A percentile compares a stretch with the other conserved stretches of the same genome.
Conservation (phyloP, 805 yeast species). For the Myxozyma neglecta region DNA sequence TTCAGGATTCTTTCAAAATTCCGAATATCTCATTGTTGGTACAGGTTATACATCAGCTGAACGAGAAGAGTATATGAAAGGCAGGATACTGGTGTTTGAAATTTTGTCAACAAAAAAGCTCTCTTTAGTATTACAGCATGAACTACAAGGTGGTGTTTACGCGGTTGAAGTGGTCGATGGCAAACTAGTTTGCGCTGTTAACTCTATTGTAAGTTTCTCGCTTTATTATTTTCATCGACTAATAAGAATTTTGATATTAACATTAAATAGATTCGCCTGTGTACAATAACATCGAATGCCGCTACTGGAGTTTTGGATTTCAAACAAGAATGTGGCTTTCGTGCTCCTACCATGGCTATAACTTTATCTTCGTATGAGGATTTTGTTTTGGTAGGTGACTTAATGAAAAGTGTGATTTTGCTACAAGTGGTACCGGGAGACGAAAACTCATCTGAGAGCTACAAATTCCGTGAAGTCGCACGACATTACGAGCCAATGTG, state of each 20-base stretch:
- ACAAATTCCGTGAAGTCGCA: constrained; percentile 19
- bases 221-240: neutral
- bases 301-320: constrained; percentile 14
- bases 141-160: constrained; percentile 27
- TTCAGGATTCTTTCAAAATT: constrained; percentile 13
- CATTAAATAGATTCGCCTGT: constrained; percentile 19
- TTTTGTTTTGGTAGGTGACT: constrained; percentile 29
- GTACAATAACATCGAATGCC: constrained; percentile 3
- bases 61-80: constrained; percentile 27
- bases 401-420: constrained; percentile 29
- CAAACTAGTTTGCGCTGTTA: constrained; percentile 20
- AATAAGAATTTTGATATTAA: neutral
- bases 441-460: neutral
- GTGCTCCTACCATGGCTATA: constrained; percentile 28
- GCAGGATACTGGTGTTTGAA: constrained; percentile 28
- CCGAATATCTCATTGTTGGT: constrained; percentile 29
- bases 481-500: constrained; percentile 32
- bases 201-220: constrained; percentile 22
- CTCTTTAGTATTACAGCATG: constrained; percentile 8
- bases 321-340: constrained; percentile 23
- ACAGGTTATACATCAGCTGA: constrained; percentile 29
- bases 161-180: constrained; percentile 19
- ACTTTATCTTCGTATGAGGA: constrained; percentile 17
- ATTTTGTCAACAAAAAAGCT: constrained; percentile 17
- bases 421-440: constrained; percentile 3